These are phyloP conservation scores for Fraxinus pennsylvanica DNA, from an alignment of 257 asterid species.

Conservation along the genomic window DNA sequence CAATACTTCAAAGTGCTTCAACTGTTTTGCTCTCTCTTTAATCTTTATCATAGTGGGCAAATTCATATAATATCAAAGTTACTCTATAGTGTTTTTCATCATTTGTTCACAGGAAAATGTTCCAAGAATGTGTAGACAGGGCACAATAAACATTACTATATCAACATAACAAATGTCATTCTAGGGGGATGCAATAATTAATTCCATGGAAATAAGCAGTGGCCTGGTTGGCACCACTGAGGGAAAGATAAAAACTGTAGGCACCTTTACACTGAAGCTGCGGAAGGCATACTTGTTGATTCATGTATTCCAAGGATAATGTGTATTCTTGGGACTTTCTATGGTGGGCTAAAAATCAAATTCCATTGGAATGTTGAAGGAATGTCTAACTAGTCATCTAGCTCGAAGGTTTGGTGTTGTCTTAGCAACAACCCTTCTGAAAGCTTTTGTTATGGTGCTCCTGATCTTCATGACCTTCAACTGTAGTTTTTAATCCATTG, in stretches of 20 bases:
- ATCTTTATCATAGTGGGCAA: conserved; percentile 3
- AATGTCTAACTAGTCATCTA: background rate
- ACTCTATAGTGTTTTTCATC: background rate
- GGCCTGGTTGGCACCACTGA: background rate
- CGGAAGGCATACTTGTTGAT: background rate
- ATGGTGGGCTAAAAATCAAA: background rate
- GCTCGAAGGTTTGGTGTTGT: background rate
- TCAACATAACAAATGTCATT: background rate
- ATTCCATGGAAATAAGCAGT: background rate
- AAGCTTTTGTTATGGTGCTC: background rate
- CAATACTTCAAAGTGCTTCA: background rate
- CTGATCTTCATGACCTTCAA: background rate
- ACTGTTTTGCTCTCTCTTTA: conserved; percentile 3
- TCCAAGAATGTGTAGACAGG: background rate
- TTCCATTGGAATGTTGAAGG: background rate
- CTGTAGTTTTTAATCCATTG: background rate
- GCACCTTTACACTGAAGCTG: background rate
- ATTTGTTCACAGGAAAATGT: background rate
- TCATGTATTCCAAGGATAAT: background rate
- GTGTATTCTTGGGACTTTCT: background rate
- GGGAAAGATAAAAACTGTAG: background rate
- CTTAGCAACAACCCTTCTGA: background rate
- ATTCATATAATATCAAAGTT: background rate
- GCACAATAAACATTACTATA: background rate
- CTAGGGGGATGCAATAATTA: background rate